Base-by-base conservation (phyloP, 176 grass and related monocot species). In the Aegilops umbellulata region DNA sequence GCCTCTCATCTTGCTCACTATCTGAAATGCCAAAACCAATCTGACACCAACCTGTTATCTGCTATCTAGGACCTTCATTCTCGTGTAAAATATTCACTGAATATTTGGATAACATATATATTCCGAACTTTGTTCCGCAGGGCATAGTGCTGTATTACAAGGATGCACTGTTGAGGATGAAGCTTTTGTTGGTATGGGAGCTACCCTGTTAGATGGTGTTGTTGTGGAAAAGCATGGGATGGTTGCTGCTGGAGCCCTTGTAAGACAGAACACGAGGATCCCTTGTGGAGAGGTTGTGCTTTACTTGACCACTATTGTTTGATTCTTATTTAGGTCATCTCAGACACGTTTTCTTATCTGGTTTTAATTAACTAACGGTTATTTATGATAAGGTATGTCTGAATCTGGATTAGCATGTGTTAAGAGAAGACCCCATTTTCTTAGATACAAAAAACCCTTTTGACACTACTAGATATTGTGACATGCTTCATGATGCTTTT, bases 121-220 rank as follows among this genome's bases (percentile, higher is more conserved):
- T 80, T 80, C 22, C 63, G 23, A 80, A 78, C 74, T 42, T 39
- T 42, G 46, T 68, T 85, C 79, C 30, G n/a, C 78, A 98, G 96
- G 96, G 87, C 96, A 98, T 79, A 94, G 91, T 84, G 91, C 93
- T 80, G 90, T 97, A 57, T 89, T 97, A 83, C 95, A 97, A 86
- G 95, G 95, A 91, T 97, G 96, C 84, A 95, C 96, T 60, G 79
- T 98, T 81, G 96, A 98, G 88, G 93, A 98, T 88, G 96, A 98
- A 87, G 85, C 96, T 80, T 98, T 98, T 87, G 81, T 98, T 92
- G 93, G 96, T 26, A 95, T 91, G 91, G 96, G 93, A 35, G 93
- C 91, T 66, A 94, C 94, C 23, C 65, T 95, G 47, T 86, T 98
- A 81, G 96, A 95, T 90, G 96, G 93, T 49, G 96, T 91, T 17